Evolutionary conservation across 1,284 basidiomycete species (phyloP).

Genomic region (Lignosus rhinocerotis): DNA sequence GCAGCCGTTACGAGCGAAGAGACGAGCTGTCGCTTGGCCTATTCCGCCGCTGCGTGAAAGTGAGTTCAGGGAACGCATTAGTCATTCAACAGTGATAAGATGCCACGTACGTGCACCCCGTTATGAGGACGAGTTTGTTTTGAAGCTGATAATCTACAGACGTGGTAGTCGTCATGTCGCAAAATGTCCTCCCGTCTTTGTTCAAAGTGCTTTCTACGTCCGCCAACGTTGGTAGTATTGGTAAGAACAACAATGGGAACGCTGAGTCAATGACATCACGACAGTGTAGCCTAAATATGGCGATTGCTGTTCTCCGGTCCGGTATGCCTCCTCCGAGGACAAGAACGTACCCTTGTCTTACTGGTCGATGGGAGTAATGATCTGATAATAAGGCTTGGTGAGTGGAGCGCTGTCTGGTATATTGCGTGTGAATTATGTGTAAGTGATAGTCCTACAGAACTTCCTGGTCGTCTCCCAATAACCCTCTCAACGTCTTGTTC

Average conservation of each 20-base stretch:
- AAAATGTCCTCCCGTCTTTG: not conserved
- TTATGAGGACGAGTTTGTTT: slow-evolving; percentile 29
- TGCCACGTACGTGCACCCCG: slow-evolving; percentile 36
- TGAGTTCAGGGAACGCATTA: not conserved
- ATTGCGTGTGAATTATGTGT: not conserved
- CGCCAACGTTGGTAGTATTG: not conserved
- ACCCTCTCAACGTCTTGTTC: not conserved
- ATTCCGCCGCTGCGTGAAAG: slow-evolving; percentile 46
- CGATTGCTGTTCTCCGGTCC: not conserved
- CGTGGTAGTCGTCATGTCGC: not conserved
- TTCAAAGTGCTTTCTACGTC: not conserved
- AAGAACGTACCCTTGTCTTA: not conserved
- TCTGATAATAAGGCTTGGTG: too few species aligned
- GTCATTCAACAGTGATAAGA: not conserved
- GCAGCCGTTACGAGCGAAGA: slow-evolving; percentile 46
- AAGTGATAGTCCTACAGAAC: not conserved
- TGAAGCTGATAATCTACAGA: slow-evolving; percentile 7
- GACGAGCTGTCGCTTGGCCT: slow-evolving; percentile 48
- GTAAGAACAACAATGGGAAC: not conserved
- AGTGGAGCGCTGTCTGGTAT: too few species aligned
- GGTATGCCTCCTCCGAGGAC: not conserved
- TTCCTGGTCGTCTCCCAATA: not conserved
- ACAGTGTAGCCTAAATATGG: not conserved
- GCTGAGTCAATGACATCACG: not conserved
- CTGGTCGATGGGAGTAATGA: not conserved